Evolutionary conservation across 2,329 filamentous ascomycete species (phyloP).

Genomic region (Fusarium caatingaense): DNA sequence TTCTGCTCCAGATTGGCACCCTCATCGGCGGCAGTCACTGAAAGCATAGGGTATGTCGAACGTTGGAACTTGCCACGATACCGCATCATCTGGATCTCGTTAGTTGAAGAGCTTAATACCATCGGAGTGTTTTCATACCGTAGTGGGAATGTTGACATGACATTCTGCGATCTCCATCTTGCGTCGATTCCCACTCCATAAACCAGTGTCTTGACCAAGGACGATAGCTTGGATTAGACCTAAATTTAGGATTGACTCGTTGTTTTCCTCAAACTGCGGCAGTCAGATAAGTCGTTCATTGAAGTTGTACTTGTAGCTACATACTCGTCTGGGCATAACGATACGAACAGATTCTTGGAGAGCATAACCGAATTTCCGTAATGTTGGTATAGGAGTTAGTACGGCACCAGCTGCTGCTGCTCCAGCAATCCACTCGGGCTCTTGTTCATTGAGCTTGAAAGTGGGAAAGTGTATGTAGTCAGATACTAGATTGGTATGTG

Average conservation of each 20-base stretch:
- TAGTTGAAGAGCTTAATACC: slow-evolving; percentile 8
- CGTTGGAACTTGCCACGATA: slow-evolving; percentile 69
- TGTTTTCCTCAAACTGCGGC: slow-evolving; percentile 61
- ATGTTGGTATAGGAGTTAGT: slow-evolving; percentile 65
- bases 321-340: slow-evolving; percentile 48
- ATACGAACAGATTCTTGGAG: slow-evolving; percentile 64
- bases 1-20: slow-evolving; percentile 69
- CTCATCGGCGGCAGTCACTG: slow-evolving; percentile 64
- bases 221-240: slow-evolving; percentile 63
- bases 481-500: slow-evolving; percentile 66
- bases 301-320: neutral
- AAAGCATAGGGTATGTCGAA: slow-evolving; percentile 63
- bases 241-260: slow-evolving; percentile 58
- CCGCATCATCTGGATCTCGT: slow-evolving; percentile 60
- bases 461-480: slow-evolving; percentile 72
- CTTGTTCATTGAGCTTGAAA: slow-evolving; percentile 65
- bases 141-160: slow-evolving; percentile 58
- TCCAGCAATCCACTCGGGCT: slow-evolving; percentile 69
- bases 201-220: slow-evolving; percentile 60
- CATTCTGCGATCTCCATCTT: slow-evolving; percentile 69
- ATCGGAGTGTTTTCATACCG: slow-evolving; percentile 49
- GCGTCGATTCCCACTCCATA: slow-evolving; percentile 66
- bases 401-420: slow-evolving; percentile 71
- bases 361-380: slow-evolving; percentile 71
- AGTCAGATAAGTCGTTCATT: neutral